These are phyloP conservation scores for Aphanomyces astaci DNA, from an alignment of 352 stramenopile genomes.

Conservation along the genomic window DNA sequence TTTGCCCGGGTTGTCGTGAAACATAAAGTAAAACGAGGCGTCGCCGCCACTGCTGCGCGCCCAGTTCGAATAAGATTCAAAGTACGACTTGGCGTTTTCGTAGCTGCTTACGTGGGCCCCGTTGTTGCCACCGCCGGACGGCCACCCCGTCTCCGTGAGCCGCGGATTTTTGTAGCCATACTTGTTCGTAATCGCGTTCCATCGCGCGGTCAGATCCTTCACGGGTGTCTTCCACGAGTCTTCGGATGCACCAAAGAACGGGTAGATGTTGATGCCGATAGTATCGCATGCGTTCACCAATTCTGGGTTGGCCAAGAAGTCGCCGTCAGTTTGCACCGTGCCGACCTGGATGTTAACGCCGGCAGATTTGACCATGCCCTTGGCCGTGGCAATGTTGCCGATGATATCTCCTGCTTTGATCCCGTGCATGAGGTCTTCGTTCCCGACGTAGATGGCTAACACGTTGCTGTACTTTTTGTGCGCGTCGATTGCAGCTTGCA, in stretches of 20 bases:
- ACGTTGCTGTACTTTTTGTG: conserved; percentile 29
- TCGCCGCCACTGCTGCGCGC: conserved; percentile 6
- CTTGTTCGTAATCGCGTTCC: conserved; percentile 33
- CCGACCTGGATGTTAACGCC: conserved; percentile 30
- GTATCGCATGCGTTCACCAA: conserved; percentile 27
- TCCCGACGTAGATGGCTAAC: conserved; percentile 36
- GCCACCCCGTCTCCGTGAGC: conserved; percentile 56
- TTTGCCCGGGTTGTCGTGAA: conserved; percentile 19
- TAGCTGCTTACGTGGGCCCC: conserved; percentile 2
- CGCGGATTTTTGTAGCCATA: conserved; percentile 32
- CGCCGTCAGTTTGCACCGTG: conserved; percentile 54
- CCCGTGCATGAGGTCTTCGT: conserved; percentile 36
- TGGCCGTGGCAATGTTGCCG: conserved; percentile 29
- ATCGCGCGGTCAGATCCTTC: conserved; percentile 49
- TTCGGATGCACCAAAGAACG: conserved; percentile 42
- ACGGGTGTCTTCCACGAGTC: conserved; percentile 26
- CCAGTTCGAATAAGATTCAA: conserved; percentile 15
- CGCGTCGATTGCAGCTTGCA: conserved; percentile 30
- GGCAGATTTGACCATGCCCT: conserved; percentile 23
- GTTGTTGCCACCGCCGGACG: conserved; percentile 20
- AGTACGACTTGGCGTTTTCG: conserved; percentile 24
- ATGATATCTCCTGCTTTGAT: conserved; percentile 27
- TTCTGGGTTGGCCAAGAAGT: conserved; percentile 35
- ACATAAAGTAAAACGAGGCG: conserved; percentile 25
- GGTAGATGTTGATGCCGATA: conserved; percentile 62